A percentile compares a stretch with the other conserved stretches of the same genome.
phyloP scores from a whole-genome alignment of 2,329 filamentous ascomycete species.

The Fusarium drepaniforme region DNA sequence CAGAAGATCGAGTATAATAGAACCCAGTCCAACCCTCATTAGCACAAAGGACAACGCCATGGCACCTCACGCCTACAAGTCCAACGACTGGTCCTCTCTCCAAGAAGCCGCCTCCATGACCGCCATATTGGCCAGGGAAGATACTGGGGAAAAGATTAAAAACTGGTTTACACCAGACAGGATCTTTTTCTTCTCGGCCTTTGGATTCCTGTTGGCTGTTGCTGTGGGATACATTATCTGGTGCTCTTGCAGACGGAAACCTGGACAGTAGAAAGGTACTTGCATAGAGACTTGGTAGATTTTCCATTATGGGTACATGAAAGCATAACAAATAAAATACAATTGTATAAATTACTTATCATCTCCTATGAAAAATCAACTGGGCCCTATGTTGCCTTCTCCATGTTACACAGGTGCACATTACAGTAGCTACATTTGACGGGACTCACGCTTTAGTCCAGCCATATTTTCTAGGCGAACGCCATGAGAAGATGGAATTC shows the following conservation, averaged over 20 bases:
- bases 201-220: not conserved
- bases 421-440: too few relatives aligned
- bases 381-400: not conserved
- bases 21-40: not conserved
- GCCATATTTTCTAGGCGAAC: too few relatives aligned
- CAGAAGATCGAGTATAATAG: too few relatives aligned
- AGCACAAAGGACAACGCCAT: not conserved
- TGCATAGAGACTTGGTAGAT: not conserved
- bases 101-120: not conserved
- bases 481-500: too few relatives aligned
- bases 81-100: not conserved
- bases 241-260: not conserved
- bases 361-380: not conserved
- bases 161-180: not conserved
- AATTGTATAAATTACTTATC: not conserved
- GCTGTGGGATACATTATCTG: not conserved
- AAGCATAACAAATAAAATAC: not conserved
- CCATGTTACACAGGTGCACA: too few relatives aligned
- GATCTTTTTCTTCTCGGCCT: not conserved
- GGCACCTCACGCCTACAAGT: not conserved
- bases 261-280: not conserved
- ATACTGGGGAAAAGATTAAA: not conserved
- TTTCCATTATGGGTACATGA: not conserved
- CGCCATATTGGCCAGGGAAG: not conserved
- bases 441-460: too few relatives aligned